Evolutionary conservation across 768 basidiomycete species (phyloP), one percentile per base, ranked within the genome.

Genomic region (Trichaptum fuscoviolaceum): DNA sequence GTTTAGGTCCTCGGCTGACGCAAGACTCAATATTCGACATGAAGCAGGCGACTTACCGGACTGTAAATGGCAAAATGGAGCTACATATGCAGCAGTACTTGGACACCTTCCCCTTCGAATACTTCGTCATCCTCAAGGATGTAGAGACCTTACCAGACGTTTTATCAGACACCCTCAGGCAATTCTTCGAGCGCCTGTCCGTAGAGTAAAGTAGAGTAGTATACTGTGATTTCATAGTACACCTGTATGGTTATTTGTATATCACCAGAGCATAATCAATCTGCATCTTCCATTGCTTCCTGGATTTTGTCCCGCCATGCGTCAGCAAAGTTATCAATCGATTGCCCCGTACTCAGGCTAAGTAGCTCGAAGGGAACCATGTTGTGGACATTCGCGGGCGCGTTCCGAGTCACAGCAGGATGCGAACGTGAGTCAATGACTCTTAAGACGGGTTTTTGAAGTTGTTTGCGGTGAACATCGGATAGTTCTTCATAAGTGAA

Each of bases 31-130:
- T 99, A 71, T 80, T 99, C 66, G 87, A 91, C 7, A 96, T 98
- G 89, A 92, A 95, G 69, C 92, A 92, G 70, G 95, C 90, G 2
- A 88, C 91, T 58, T 96, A 94, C 81, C 92, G 89, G 77, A 85
- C 83, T 64, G 86, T 91, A 7, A 84, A 87, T 68, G 94, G 94
- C 8, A 80, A 82, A 64, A 90, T 95, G 89, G 92, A 97, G 76
- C 78, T 99, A 67, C 86, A 92, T 73, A 84, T 96, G 78, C 84
- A 90, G 71, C 86, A 93, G 62, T 99, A 99, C 75, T 78, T 98
- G 70, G 96, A 98, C 74, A 89, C 93, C 2, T 98, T 99, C 84
- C 97, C 97, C 0, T 99, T 99, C 78, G 94, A 98, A 78, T 96
- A 96, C 73, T 99, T 95, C 70, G 90, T 98, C 62, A 89, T 99